phyloP scores from a whole-genome alignment of 2,329 filamentous ascomycete genomes.

The Xylariaceae sp. region DNA sequence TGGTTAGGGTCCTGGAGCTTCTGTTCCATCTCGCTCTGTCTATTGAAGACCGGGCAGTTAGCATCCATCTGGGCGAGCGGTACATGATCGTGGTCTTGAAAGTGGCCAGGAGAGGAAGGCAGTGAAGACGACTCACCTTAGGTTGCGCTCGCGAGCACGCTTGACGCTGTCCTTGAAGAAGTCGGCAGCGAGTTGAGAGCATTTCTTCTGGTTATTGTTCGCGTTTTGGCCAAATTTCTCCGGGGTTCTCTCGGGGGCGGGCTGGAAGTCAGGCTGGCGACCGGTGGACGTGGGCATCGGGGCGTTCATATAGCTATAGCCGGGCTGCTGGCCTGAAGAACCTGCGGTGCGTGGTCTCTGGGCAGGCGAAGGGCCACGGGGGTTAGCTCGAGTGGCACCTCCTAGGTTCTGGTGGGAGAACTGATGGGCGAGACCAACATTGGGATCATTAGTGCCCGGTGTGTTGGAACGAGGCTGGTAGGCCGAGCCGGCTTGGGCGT shows the following conservation, averaged over 20 bases:
- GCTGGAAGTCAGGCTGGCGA: constrained; percentile 70
- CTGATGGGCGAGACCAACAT: constrained; percentile 90
- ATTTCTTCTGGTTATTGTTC: constrained; percentile 72
- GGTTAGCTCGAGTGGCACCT: constrained; percentile 67
- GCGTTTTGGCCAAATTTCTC: constrained; percentile 71
- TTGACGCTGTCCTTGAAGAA: constrained; percentile 99
- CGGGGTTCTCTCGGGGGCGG: constrained; percentile 82
- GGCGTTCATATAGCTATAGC: constrained; percentile 67
- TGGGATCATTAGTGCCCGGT: constrained; percentile 74
- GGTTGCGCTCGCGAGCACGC: constrained; percentile 90
- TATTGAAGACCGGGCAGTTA: constrained; percentile 42
- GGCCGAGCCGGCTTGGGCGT: constrained; percentile 32
- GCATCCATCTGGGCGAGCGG: constrained; percentile 14
- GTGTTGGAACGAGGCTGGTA: constrained; percentile 59
- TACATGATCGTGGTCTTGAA: neutral
- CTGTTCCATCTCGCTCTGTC: constrained; percentile 89
- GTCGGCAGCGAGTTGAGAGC: constrained; percentile 72
- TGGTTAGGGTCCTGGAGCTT: constrained; percentile 78
- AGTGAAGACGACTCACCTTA: constrained; percentile 64
- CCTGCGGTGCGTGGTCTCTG: constrained; percentile 86
- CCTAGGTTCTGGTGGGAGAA: constrained; percentile 96
- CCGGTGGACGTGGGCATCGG: constrained; percentile 65
- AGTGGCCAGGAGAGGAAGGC: neutral
- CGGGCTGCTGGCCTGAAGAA: constrained; percentile 61
- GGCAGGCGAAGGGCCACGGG: constrained; percentile 68